Evolutionary conservation across 2,329 filamentous ascomycete genomes (phyloP).

Genomic region (Fusarium sororula): DNA sequence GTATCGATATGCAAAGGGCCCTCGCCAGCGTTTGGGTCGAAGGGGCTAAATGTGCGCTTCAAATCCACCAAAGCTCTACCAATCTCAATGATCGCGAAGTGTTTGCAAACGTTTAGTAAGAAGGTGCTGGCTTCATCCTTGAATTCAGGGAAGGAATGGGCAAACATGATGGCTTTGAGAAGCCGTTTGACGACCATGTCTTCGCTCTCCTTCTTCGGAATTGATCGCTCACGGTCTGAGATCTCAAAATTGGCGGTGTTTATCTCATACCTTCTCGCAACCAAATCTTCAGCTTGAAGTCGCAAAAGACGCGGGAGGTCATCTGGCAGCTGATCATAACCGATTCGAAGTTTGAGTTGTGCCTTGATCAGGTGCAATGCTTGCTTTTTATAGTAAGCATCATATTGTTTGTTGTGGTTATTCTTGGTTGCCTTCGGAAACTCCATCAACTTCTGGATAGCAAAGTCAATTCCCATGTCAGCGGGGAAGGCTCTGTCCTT

Average conservation of each 20-base stretch:
- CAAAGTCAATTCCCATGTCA: conserved; percentile 85
- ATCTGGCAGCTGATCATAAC: conserved; percentile 86
- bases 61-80: conserved; percentile 83
- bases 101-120: conserved; percentile 82
- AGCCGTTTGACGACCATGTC: conserved; percentile 85
- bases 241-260: conserved; percentile 76
- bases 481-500: conserved; percentile 89
- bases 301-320: conserved; percentile 87
- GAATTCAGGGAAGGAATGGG: conserved; percentile 83
- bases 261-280: conserved; percentile 75
- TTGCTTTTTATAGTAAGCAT: conserved; percentile 92
- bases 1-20: conserved; percentile 88
- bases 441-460: conserved; percentile 88
- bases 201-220: conserved; percentile 86
- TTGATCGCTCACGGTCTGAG: conserved; percentile 82
- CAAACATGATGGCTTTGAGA: conserved; percentile 87
- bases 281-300: conserved; percentile 87
- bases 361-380: conserved; percentile 87
- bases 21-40: conserved; percentile 87
- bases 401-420: conserved; percentile 67
- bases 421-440: conserved; percentile 69
- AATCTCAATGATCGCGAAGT: conserved; percentile 91
- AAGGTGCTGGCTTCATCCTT: conserved; percentile 79
- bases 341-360: conserved; percentile 90
- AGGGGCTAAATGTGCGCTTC: conserved; percentile 79